phyloP scores from a whole-genome alignment of 441 rosid species.

The Aleurites moluccanus region DNA sequence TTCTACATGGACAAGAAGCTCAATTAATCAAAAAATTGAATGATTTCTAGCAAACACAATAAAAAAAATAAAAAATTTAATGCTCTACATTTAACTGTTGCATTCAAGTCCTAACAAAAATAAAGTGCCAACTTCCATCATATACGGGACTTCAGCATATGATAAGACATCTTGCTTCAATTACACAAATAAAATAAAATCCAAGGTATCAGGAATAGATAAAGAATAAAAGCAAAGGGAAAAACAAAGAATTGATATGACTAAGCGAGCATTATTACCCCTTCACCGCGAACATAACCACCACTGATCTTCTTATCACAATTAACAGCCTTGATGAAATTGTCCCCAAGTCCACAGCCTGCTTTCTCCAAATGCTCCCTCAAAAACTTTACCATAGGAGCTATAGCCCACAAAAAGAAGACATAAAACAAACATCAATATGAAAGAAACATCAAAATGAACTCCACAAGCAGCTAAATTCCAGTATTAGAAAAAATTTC shows the following conservation, averaged over 20 bases:
- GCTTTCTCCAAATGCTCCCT: conserved; percentile 79
- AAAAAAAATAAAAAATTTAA: neutral
- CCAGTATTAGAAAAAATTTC: neutral
- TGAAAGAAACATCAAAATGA: neutral
- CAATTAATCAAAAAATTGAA: neutral
- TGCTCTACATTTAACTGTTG: neutral
- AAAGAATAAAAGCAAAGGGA: neutral
- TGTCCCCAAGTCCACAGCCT: conserved; percentile 73
- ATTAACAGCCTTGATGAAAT: conserved; percentile 64
- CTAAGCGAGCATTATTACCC: conserved; percentile 41
- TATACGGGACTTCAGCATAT: neutral
- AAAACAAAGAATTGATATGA: neutral
- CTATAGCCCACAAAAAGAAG: conserved; percentile 27
- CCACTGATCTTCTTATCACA: conserved; percentile 56
- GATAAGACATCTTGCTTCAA: neutral
- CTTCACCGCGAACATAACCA: conserved; percentile 60
- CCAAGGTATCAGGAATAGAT: neutral
- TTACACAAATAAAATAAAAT: neutral
- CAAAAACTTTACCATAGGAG: conserved; percentile 83
- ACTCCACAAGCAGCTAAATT: neutral
- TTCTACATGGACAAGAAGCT: neutral
- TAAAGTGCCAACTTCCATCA: neutral
- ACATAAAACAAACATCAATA: neutral
- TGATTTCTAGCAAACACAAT: neutral
- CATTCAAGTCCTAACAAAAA: neutral